Conservation (phyloP, 139 green algal species). For the Mychonastes homosphaera region DNA sequence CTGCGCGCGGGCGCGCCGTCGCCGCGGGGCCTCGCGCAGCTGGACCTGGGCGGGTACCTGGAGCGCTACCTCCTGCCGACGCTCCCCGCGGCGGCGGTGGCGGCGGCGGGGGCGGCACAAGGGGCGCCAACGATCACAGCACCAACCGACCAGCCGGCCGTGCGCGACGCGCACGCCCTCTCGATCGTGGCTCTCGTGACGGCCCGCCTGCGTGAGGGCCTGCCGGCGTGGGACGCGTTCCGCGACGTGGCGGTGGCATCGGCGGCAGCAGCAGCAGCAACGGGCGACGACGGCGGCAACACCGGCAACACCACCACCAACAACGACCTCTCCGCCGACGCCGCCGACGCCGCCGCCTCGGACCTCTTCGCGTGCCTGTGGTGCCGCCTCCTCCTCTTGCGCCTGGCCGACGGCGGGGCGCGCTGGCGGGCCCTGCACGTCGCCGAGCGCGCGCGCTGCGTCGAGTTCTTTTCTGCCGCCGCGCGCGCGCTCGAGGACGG, state of each 20-base stretch:
- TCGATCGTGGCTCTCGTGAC: slow-evolving; percentile 87
- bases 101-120: too few relatives aligned
- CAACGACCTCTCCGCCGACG: neutral
- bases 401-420: slow-evolving; percentile 4
- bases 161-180: slow-evolving; percentile 62
- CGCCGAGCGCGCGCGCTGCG: neutral
- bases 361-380: neutral
- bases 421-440: slow-evolving; percentile 14
- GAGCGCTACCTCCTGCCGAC: slow-evolving; percentile 90
- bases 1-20: too few relatives aligned
- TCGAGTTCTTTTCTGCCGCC: neutral
- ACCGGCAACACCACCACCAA: neutral
- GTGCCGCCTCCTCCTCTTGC: neutral
- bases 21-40: slow-evolving; percentile 44
- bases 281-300: slow-evolving; percentile 19
- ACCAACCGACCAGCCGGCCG: too few relatives aligned
- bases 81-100: slow-evolving; percentile 47
- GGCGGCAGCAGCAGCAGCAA: neutral
- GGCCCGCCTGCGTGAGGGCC: slow-evolving; percentile 81
- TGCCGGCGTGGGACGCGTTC: slow-evolving; percentile 75
- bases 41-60: slow-evolving; percentile 92
- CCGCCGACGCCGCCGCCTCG: neutral
- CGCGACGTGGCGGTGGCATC: slow-evolving; percentile 30
- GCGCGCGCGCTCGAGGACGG: slow-evolving; percentile 6
- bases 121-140: too few relatives aligned